These are phyloP conservation scores for Eucalyptus erythrocorys DNA, from an alignment of 345 rosid species.

Conservation along the genomic window DNA sequence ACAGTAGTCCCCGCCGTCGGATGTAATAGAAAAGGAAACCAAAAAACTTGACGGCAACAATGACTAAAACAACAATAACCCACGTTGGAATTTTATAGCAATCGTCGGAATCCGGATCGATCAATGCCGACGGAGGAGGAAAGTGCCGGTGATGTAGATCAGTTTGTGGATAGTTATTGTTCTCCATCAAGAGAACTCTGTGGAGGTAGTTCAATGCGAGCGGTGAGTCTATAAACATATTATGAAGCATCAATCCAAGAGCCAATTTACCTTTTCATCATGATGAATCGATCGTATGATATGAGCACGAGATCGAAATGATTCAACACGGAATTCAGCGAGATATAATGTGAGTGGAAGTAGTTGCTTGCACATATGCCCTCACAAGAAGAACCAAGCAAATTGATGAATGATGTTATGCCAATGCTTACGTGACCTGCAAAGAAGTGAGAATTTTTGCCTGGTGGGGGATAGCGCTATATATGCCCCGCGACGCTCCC, in stretches of 20 bases:
- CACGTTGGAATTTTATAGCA: not conserved
- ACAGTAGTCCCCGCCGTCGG: not conserved
- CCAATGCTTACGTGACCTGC: not conserved
- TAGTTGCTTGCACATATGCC: not conserved
- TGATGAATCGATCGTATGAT: not conserved
- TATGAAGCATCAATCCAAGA: not conserved
- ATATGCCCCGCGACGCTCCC: too few species aligned
- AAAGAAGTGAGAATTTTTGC: not conserved
- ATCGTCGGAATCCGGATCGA: not conserved
- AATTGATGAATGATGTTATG: not conserved
- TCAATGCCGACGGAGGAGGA: not conserved
- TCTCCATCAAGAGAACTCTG: not conserved
- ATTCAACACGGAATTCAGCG: not conserved
- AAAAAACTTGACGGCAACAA: not conserved
- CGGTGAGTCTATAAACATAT: not conserved
- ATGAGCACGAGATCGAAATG: rapidly evolving
- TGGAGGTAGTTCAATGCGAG: not conserved
- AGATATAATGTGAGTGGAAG: not conserved
- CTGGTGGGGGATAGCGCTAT: not conserved
- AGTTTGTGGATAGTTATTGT: not conserved
- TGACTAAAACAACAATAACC: not conserved
- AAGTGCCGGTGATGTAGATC: not conserved
- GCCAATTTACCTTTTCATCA: not conserved
- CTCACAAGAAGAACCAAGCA: not conserved
- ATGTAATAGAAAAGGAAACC: not conserved